phyloP scores from a whole-genome alignment of 345 rosid species.

The Kernera saxatilis region DNA sequence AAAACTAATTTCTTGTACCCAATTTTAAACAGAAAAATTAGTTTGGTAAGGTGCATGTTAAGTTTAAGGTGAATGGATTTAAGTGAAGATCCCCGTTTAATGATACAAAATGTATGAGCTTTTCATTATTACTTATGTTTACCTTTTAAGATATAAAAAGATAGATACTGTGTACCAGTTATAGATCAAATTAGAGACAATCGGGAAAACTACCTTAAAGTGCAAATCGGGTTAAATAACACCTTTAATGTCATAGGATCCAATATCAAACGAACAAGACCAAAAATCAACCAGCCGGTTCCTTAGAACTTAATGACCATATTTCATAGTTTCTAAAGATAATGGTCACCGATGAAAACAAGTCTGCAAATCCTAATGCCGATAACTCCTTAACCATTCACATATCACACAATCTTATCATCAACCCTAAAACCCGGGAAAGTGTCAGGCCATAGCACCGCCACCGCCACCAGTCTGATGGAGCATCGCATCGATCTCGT shows the following conservation, averaged over 20 bases:
- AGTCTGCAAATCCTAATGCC: slow-evolving; percentile 22
- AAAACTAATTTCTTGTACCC: too few relatives aligned
- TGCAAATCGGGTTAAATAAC: too few relatives aligned
- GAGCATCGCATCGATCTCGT: slow-evolving; percentile 85
- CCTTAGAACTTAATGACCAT: slow-evolving; percentile 8
- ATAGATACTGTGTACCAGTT: too few relatives aligned
- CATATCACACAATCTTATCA: slow-evolving; percentile 24
- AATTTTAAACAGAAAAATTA: too few relatives aligned
- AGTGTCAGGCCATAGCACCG: not conserved
- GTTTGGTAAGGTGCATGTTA: too few relatives aligned
- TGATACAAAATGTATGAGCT: too few relatives aligned
- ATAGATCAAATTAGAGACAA: too few relatives aligned
- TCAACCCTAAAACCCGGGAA: not conserved
- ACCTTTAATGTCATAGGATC: not conserved
- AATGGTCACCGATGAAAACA: slow-evolving; percentile 14
- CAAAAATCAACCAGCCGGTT: not conserved
- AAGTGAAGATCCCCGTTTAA: too few relatives aligned
- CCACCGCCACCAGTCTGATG: slow-evolving; percentile 65
- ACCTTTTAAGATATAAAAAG: too few relatives aligned
- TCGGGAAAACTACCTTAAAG: too few relatives aligned
- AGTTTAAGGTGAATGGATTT: too few relatives aligned
- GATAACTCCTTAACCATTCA: slow-evolving; percentile 4
- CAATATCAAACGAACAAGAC: slow-evolving; percentile 2
- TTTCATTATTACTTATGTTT: too few relatives aligned
- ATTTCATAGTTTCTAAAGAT: slow-evolving; percentile 6